Evolutionary conservation across 2,329 filamentous ascomycete species (phyloP), one percentile per base, ranked within the genome.

Genomic region (Westerdykella sp.): DNA sequence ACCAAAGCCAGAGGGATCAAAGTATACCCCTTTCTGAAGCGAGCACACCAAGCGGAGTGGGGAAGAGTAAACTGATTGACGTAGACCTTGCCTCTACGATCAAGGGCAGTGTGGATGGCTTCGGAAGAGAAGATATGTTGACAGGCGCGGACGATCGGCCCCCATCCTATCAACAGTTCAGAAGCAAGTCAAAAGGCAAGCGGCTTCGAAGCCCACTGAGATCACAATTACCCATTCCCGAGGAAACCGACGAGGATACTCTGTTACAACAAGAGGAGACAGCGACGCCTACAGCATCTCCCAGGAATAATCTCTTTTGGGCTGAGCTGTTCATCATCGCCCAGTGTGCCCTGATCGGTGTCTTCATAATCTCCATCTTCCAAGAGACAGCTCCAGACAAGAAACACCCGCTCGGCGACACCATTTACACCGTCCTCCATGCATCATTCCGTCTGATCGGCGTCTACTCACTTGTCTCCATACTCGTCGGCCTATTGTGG

Each of bases 401-500:
- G 42, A 85, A 85, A 60, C 77, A 78, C 46, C 84, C 84, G 1
- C 78, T 94, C 44, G 91, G 90, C 12, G 93, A 98, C 66, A 96
- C 91, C 1, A 88, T 98, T 45, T 98, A 98, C 67, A 88, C 85
- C 12, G 89, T 87, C 4, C 71, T 98, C 30, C 84, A 86, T 55
- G 81, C 83, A 40, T 96, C 90, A 0, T 93, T 94, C 59, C 84
- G 93, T 60, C 83, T 97, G 52, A 80, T 98, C 34, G 86, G 87
- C 2, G 81, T 93, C 41, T 94, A 97, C 68, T 97, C 93, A 1
- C 66, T 97, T 14, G 83, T 96, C n/a, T 85, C 93, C 1, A 74
- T 96, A 32, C 73, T 94, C 30, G 86, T 97, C 15, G 91, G 91
- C 1, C 74, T 96, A 30, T 68, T 96, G 21, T 98, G 93, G 93